These are phyloP conservation scores for Clitopilus hobsonii DNA, from an alignment of 768 basidiomycete genomes.

Conservation along the genomic window DNA sequence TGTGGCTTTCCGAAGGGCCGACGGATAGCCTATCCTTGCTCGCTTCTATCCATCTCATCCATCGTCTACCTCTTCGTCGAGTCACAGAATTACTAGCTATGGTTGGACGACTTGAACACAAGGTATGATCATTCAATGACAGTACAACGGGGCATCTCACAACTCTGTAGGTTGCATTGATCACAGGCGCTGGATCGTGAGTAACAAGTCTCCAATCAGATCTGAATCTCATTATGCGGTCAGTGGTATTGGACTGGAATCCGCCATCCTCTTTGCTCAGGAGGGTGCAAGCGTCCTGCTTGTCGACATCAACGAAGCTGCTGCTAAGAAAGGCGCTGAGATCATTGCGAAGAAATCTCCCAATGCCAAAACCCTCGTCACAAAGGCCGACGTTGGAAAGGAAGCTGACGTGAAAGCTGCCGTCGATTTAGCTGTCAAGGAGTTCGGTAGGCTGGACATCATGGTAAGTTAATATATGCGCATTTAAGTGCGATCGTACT, in stretches of 20 bases:
- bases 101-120: slow-evolving; percentile 66
- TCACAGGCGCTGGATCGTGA: slow-evolving; percentile 89
- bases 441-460: slow-evolving; percentile 92
- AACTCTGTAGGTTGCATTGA: slow-evolving; percentile 54
- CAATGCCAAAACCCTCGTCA: slow-evolving; percentile 60
- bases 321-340: slow-evolving; percentile 62
- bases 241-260: slow-evolving; percentile 96
- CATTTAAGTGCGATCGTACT: too few species aligned
- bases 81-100: slow-evolving; percentile 26
- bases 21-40: slow-evolving; percentile 10
- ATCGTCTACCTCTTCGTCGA: slow-evolving; percentile 6
- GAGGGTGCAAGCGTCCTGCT: slow-evolving; percentile 92
- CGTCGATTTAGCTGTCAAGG: slow-evolving; percentile 73
- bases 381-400: slow-evolving; percentile 84
- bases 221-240: slow-evolving; percentile 10
- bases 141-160: slow-evolving; percentile 1
- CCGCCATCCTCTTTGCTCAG: slow-evolving; percentile 89
- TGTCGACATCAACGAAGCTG: slow-evolving; percentile 79
- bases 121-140: slow-evolving; percentile 30
- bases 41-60: slow-evolving; percentile 5
- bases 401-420: slow-evolving; percentile 82
- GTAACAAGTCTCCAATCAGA: slow-evolving; percentile 22
- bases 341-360: slow-evolving; percentile 65
- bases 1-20: neutral
- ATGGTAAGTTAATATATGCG: slow-evolving; percentile 58